Evolutionary conservation across 2,329 filamentous ascomycete species (phyloP), one percentile per base, ranked within the genome.

Genomic region (Zalaria sp.): DNA sequence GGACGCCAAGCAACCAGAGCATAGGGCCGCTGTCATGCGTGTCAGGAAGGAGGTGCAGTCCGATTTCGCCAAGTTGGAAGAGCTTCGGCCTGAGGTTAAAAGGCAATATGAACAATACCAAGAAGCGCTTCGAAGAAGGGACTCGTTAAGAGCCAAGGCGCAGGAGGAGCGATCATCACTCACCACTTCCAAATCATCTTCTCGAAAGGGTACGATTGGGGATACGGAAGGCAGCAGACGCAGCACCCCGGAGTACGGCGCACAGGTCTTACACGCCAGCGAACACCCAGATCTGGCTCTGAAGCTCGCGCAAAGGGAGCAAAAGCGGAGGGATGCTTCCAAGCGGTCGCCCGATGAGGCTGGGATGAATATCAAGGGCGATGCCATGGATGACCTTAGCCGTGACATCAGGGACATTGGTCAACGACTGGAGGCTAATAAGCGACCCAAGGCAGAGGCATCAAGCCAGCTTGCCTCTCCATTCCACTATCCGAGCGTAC

Each of bases 231-330:
- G 18, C 18, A 18, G 18, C 18, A 18, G 18, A 18, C 18, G 18
- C 18, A 18, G 18, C 18, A 18, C 18, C 18, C 18, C 18, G 18
- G 18, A 18, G 18, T 18, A 18, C 18, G 18, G 18, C 18, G 18
- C 46, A n/a, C 47, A 51, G 28, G 40, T 55, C 3, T 62, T 93
- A 9, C 77, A 83, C 52, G 81, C 81, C 0, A 72, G 71, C 1
- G 76, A 86, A 43, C 70, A 93, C 47, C 73, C 78, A 47, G 80
- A 88, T 7, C 63, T 93, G 37, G 87, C 86, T 0, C 78, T 93
- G 5, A 75, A 81, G 48, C 60, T 93, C 27, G 85, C 85, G 0
- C 77, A 80, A 47, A 73, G 74, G 42, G 85, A 93, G 59, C 72
- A 87, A 43, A 68, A 65, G 43, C 71, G 82, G 35, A 70, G 85